Evolutionary conservation across 495 filamentous ascomycete species (phyloP).

Genomic region (Penicillium roqueforti): DNA sequence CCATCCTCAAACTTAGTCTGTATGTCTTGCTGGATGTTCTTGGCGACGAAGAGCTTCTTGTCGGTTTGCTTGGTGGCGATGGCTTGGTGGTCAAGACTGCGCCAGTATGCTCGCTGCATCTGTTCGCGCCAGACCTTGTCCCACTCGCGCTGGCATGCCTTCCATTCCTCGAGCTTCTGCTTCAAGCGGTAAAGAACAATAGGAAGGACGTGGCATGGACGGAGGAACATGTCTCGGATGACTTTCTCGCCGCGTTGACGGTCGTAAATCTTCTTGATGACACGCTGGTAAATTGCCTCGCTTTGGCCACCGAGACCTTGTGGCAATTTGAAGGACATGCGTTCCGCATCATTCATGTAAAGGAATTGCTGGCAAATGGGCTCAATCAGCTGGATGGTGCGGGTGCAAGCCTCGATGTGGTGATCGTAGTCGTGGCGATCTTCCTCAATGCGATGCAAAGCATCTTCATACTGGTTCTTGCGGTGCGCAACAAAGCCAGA

Average conservation of each 20-base stretch:
- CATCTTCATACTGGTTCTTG: slow-evolving; percentile 92
- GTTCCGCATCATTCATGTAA: slow-evolving; percentile 65
- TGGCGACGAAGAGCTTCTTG: slow-evolving; percentile 84
- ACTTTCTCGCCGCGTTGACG: slow-evolving; percentile 76
- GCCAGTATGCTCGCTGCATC: slow-evolving; percentile 87
- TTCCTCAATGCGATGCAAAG: slow-evolving; percentile 92
- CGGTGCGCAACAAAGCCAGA: slow-evolving; percentile 96
- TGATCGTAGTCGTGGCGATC: slow-evolving; percentile 98
- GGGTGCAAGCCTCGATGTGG: slow-evolving; percentile 88
- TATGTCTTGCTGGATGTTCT: slow-evolving; percentile 80
- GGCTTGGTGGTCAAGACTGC: slow-evolving; percentile 92
- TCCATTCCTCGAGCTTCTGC: slow-evolving; percentile 95
- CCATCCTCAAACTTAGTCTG: slow-evolving; percentile 85
- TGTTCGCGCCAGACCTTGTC: slow-evolving; percentile 97
- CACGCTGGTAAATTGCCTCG: slow-evolving; percentile 90
- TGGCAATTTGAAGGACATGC: slow-evolving; percentile 68
- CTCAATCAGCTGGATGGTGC: slow-evolving; percentile 92
- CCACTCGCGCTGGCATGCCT: slow-evolving; percentile 94
- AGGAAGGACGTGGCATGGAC: slow-evolving; percentile 78
- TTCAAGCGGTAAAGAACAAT: slow-evolving; percentile 83
- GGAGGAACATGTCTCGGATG: slow-evolving; percentile 72
- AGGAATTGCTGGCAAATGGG: slow-evolving; percentile 87
- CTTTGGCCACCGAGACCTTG: slow-evolving; percentile 86
- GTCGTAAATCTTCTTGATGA: slow-evolving; percentile 98
- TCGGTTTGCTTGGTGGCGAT: slow-evolving; percentile 77